Evolutionary conservation across 179 eudicot species (phyloP).

Genomic region (Amaranthus tricolor): DNA sequence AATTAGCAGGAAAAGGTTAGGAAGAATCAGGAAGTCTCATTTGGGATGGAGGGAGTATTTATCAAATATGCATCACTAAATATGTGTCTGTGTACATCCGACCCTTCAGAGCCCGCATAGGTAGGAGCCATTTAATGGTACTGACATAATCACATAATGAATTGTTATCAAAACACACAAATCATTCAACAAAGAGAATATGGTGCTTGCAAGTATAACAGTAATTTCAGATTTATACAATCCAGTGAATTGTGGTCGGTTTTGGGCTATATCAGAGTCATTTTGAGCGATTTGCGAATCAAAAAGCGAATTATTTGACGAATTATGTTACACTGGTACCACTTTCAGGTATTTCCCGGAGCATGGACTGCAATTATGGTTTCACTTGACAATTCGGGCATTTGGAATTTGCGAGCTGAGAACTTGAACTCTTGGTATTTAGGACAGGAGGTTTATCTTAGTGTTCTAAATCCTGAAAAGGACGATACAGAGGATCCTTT

Average conservation of each 20-base stretch:
- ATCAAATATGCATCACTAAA: not conserved
- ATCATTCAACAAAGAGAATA: too few relatives aligned
- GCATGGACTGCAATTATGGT: conserved; percentile 96
- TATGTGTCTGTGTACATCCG: too few relatives aligned
- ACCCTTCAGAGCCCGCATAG: too few relatives aligned
- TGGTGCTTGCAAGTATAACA: not conserved
- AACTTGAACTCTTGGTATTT: conserved; percentile 88
- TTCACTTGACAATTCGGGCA: conserved; percentile 84
- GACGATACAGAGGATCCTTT: conserved; percentile 56
- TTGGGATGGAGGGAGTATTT: not conserved
- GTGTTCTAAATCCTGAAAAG: conserved; percentile 69
- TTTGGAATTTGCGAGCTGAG: conserved; percentile 90
- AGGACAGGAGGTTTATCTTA: conserved; percentile 87
- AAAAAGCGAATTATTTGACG: too few relatives aligned
- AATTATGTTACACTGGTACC: not conserved
- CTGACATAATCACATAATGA: too few relatives aligned
- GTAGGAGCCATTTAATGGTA: too few relatives aligned
- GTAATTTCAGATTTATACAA: not conserved
- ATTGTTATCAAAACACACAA: too few relatives aligned
- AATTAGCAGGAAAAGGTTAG: not conserved
- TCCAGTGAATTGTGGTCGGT: too few relatives aligned
- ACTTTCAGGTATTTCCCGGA: conserved; percentile 81
- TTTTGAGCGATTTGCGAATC: too few relatives aligned
- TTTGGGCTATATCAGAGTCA: too few relatives aligned
- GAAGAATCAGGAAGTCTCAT: not conserved